Conservation (phyloP, 1,284 basidiomycete genomes). For the Puccinia coronata region DNA sequence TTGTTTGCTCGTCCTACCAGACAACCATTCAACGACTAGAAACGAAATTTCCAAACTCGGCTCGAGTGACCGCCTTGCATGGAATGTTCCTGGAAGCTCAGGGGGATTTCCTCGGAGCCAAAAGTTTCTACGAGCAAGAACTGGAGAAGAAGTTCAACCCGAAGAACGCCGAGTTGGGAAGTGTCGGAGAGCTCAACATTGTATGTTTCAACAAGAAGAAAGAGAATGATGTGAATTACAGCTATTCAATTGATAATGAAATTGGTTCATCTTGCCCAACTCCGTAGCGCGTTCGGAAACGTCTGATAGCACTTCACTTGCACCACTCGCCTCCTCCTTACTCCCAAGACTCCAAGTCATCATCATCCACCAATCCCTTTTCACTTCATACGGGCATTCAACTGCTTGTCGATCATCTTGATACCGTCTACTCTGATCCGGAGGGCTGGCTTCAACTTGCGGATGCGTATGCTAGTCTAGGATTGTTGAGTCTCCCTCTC, state of each 20-base stretch:
- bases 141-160: conserved; percentile 63
- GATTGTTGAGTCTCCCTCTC: conserved; percentile 65
- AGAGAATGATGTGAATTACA: neutral
- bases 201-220: conserved; percentile 61
- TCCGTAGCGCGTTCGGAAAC: conserved; percentile 75
- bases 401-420: conserved; percentile 76
- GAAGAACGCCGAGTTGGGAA: conserved; percentile 22
- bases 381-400: conserved; percentile 66
- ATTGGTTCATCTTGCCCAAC: too few species aligned
- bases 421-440: conserved; percentile 88
- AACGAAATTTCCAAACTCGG: conserved; percentile 75
- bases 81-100: conserved; percentile 82
- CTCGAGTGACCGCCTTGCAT: conserved; percentile 77
- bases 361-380: conserved; percentile 46
- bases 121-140: conserved; percentile 71
- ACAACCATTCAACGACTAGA: conserved; percentile 69
- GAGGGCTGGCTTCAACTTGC: conserved; percentile 93
- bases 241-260: neutral
- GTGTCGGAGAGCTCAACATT: conserved; percentile 69
- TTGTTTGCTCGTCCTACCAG: conserved; percentile 59
- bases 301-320: conserved; percentile 70
- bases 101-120: conserved; percentile 62
- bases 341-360: conserved; percentile 64
- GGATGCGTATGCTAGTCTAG: conserved; percentile 76
- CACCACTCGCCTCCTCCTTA: conserved; percentile 54